These are phyloP conservation scores for Sclerotinia nivalis DNA, from an alignment of 2,329 filamentous ascomycete species.

Conservation along the genomic window DNA sequence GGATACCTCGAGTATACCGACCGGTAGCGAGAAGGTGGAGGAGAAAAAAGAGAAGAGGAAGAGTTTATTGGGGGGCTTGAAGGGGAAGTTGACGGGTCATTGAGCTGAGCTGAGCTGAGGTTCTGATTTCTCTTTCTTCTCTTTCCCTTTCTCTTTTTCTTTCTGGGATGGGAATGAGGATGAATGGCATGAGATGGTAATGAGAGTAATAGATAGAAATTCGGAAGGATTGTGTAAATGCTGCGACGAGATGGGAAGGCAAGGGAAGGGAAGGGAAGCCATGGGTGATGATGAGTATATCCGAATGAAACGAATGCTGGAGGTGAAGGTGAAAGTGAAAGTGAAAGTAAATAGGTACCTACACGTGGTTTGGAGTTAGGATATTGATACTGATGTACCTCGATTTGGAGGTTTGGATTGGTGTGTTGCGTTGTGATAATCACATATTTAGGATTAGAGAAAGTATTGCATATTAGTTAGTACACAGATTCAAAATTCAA, in stretches of 20 bases:
- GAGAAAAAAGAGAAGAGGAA: constrained; percentile 11
- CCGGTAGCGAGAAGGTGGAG: not conserved
- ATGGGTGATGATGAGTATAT: too few relatives aligned
- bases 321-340: not conserved
- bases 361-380: not conserved
- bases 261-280: not conserved
- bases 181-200: not conserved
- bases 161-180: too few relatives aligned
- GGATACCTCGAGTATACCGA: not conserved
- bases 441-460: too few relatives aligned
- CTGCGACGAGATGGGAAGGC: not conserved
- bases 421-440: not conserved
- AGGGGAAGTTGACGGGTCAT: constrained; percentile 20
- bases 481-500: too few relatives aligned
- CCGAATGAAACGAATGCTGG: not conserved
- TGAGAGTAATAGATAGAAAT: too few relatives aligned
- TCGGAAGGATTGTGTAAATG: not conserved
- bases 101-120: not conserved
- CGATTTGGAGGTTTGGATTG: not conserved
- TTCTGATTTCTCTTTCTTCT: too few relatives aligned
- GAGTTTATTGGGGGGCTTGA: constrained; percentile 12
- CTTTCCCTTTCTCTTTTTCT: too few relatives aligned
- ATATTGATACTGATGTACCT: not conserved
- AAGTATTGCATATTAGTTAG: too few relatives aligned
- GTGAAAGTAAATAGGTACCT: not conserved